Base-by-base conservation (phyloP, 2,329 filamentous ascomycete genomes). In the Scedosporium apiospermum region DNA sequence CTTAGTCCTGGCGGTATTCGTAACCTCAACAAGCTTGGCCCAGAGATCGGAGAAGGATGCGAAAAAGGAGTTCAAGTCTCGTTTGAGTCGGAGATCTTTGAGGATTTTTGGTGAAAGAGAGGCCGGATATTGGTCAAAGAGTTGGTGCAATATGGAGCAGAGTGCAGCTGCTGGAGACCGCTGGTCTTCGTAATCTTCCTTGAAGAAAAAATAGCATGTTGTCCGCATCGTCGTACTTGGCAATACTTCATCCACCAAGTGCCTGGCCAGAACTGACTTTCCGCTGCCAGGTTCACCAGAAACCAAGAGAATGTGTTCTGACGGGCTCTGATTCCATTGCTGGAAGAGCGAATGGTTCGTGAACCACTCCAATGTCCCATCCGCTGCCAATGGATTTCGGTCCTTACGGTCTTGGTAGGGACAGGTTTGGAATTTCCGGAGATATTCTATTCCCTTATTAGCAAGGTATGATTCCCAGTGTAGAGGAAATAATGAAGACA, bases 151-250 rank as follows among this genome's bases (percentile, higher is more conserved):
- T 0, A 78, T 66, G 23, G 69, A 71, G 34, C 71, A 70, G 0
- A 78, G 53, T 12, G 76, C 76, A 44, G 30, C 65, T 12, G 63
- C 64, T 4, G 65, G 34, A 7, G 58, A 70, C 12, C 64, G 73
- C 51, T 77, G 74, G 21, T 76, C 71, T 4, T 71, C 66, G 26
- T 70, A 72, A 30, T 77, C 75, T 23, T 77, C 75, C 42, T 77
- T 77, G 69, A 78, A 79, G 65, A 79, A 79, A 67, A 77, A 80
- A 60, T 78, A 78, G 58, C 73, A 76, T 5, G 67, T 68, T 0
- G 67, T 72, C 18, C 65, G 67, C 0, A 60, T 61, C 1, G 58
- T n/a, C 0, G 42, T 67, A 0, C 27, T 66, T 1, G 60, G 60
- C 1, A 77, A 62, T 0, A 70, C 60, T 0, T 66, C 16, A 27